A percentile compares a stretch with the other conserved stretches of the same genome.
Conservation (phyloP, 345 rosid species). For the Aurinia saxatilis region DNA sequence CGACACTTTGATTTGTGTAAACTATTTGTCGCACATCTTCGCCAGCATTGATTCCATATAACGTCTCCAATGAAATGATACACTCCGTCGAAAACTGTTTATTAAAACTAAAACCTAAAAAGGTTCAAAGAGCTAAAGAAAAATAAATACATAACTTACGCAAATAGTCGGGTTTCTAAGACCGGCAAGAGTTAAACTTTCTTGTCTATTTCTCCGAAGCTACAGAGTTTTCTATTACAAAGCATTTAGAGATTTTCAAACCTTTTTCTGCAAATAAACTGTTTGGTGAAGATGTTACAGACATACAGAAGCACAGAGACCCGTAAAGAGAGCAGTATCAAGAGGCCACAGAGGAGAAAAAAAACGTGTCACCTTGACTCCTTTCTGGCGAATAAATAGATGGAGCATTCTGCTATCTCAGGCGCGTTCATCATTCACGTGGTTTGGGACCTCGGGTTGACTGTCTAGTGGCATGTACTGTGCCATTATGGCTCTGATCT, state of each 20-base stretch:
- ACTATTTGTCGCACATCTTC: too few relatives aligned
- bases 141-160: too few relatives aligned
- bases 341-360: slow-evolving; percentile 12
- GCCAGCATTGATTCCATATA: too few relatives aligned
- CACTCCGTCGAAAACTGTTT: too few relatives aligned
- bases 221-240: slow-evolving; percentile 17
- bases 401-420: slow-evolving; percentile 23
- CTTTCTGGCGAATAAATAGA: slow-evolving; percentile 4
- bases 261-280: slow-evolving; percentile 5
- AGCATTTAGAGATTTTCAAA: neutral
- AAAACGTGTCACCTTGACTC: slow-evolving; percentile 8
- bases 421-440: slow-evolving; percentile 48
- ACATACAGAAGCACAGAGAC: neutral
- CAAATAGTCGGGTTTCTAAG: too few relatives aligned
- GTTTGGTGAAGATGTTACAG: slow-evolving; percentile 3
- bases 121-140: neutral
- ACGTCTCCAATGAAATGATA: too few relatives aligned
- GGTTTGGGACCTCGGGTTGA: slow-evolving; percentile 66
- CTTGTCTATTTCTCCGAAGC: neutral
- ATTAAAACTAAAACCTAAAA: too few relatives aligned
- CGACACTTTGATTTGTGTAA: neutral
- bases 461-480: slow-evolving; percentile 90
- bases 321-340: neutral
- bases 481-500: slow-evolving; percentile 96
- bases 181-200: neutral